A percentile compares a stretch with the other conserved stretches of the same genome.
These are phyloP conservation scores for Coemansia sp. DNA, from an alignment of 192 early-diverging fungal genomes.

Conservation along the genomic window DNA sequence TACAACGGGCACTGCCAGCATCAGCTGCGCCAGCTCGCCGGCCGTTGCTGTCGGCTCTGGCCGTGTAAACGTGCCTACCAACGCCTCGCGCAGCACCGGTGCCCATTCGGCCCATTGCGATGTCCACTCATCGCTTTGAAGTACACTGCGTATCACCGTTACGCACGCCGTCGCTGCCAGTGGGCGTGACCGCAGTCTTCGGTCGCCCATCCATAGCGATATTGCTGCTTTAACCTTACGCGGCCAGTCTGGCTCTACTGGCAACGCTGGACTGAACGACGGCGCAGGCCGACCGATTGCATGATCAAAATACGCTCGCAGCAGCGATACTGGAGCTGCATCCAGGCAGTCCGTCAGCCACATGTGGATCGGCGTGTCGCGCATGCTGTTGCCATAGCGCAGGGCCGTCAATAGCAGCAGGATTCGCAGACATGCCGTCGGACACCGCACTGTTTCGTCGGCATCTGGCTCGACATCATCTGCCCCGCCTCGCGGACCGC, in stretches of 20 bases:
- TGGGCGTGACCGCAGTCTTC: conserved; percentile 4
- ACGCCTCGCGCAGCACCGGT: background rate
- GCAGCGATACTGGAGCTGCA: conserved; percentile 12
- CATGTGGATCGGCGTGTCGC: conserved; percentile 41
- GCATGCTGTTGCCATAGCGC: conserved; percentile 33
- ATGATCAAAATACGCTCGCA: conserved; percentile 18
- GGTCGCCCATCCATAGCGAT: conserved; percentile 20
- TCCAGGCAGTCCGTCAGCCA: conserved; percentile 44
- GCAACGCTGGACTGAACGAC: conserved; percentile 20
- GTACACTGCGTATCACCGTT: conserved; percentile 5
- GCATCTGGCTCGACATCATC: background rate
- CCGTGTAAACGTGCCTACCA: conserved; percentile 10
- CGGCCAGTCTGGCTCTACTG: conserved; percentile 37
- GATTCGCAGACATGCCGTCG: conserved; percentile 27
- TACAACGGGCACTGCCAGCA: conserved; percentile 3
- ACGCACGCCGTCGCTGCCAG: conserved; percentile 4
- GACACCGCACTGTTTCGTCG: conserved; percentile 11
- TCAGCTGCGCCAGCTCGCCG: conserved; percentile 15
- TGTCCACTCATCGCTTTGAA: conserved; percentile 22
- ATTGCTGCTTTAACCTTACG: conserved; percentile 13
- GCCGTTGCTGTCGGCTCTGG: conserved; percentile 1
- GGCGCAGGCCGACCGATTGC: conserved; percentile 10
- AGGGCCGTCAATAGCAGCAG: conserved; percentile 32
- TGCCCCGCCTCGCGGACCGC: too few relatives aligned
- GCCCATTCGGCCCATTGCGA: conserved; percentile 31